Base-by-base conservation (phyloP, 495 filamentous ascomycete species). In the Beverwykella pulmonaria region DNA sequence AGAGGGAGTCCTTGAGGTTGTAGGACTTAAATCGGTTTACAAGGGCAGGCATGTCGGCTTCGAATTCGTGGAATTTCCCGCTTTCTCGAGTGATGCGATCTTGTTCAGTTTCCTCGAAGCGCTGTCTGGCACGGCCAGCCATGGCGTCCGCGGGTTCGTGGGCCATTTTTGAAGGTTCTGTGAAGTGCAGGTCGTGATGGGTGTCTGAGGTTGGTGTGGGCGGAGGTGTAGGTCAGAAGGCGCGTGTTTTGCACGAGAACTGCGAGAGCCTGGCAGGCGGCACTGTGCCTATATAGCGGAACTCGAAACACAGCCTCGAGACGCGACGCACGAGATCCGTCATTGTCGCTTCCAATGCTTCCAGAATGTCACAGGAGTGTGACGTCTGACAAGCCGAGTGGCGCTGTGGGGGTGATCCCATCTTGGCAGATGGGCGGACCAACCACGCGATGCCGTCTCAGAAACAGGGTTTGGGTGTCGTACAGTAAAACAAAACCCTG, bases 1-100 rank as follows among this genome's bases (percentile, higher is more conserved):
- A 77, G 17, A 82, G 36, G 49, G 75, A 69, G 53, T 74, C 71
- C 56, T 67, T 69, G 56, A 69, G 52, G 17, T 57, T 62, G 63
- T 50, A 67, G 39, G 39, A 44, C 22, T 57, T 17, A 44, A 69
- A 69, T 41, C 71, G 71, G 55, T 54, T 58, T 25, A 29, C 36
- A 30, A 73, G 59, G 5, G 17, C 17, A 8, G 71, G 71, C 71
- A 73, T 73, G 10, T 39, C 30, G 25, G n/a, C 34, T 64, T 73
- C 71, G 60, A 73, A 68, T 3, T 73, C 71, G 1, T 63, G 19
- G 55, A 73, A 73, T 14, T 57, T 56, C 8, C 61, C 57, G 22
- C 23, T 27, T 36, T 19, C 23, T 39, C 70, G 66, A 23, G 62
- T 60, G 36, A 54, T 56, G 27, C 63, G 65, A 19, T 69, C 66